A percentile compares a stretch with the other conserved stretches of the same genome.
Conservation (phyloP, 495 filamentous ascomycete genomes). For the Trichodelitschia bisporula region DNA sequence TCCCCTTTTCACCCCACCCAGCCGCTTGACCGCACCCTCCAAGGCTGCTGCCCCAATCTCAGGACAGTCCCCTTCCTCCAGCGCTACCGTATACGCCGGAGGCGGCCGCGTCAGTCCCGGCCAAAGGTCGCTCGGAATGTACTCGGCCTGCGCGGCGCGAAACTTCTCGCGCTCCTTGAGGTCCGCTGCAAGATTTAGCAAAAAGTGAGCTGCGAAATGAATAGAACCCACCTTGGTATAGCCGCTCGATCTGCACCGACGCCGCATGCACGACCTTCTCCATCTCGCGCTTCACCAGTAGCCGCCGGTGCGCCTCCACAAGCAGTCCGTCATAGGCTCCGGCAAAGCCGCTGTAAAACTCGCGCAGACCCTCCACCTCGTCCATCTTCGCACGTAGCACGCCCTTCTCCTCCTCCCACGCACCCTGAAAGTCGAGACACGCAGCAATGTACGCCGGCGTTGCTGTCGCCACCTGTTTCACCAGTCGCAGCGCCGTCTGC, state of each 20-base stretch:
- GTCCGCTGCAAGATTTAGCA: conserved; percentile 22
- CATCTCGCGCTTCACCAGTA: conserved; percentile 42
- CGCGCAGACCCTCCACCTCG: conserved; percentile 46
- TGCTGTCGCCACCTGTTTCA: conserved; percentile 29
- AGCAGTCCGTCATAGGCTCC: conserved; percentile 64
- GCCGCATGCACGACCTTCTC: conserved; percentile 51
- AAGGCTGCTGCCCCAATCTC: no score
- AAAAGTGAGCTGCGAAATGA: background rate
- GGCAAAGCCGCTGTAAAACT: conserved; percentile 65
- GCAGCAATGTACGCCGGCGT: conserved; percentile 44
- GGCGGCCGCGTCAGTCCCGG: conserved; percentile 38
- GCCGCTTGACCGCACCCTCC: no score
- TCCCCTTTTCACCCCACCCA: no score
- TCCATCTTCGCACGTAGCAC: conserved; percentile 38
- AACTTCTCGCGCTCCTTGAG: conserved; percentile 52
- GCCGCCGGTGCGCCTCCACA: conserved; percentile 55
- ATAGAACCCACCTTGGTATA: conserved; percentile 28
- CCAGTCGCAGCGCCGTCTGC: conserved; percentile 22
- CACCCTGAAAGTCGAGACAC: conserved; percentile 39
- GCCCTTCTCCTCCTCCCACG: conserved; percentile 53
- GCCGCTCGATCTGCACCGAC: conserved; percentile 43
- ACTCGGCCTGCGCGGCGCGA: conserved; percentile 59
- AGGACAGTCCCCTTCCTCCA: no score
- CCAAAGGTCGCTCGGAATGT: conserved; percentile 77
- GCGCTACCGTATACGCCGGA: no score